Evolutionary conservation across 1,139 yeast species (phyloP), one percentile per base, ranked within the genome.

Genomic region (Chernovozyma sophiae-reginae): DNA sequence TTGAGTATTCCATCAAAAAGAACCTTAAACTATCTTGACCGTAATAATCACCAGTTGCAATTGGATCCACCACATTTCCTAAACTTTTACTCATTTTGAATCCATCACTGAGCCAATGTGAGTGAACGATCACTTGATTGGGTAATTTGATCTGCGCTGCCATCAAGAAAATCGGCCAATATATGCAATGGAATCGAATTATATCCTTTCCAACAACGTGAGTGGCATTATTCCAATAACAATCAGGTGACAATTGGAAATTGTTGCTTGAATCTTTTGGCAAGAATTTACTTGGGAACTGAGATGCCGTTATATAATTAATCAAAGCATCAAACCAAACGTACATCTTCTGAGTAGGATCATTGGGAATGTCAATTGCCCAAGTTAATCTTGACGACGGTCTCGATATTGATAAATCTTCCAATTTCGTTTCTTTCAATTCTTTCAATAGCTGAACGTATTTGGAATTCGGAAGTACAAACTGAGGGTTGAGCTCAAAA

Each of bases 251-350:
- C 19, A n/a, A 17, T 16, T 4, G 39, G 28, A 36, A 56, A 56
- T 1, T 42, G 37, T 2, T 37, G 37, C 3, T 26, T 7, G 17
- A 6, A 12, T 26, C 29, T 14, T 6, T 7, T 14, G 29, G 29
- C 11, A 26, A 11, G 11, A 26, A 26, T 16, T 26, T 26, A 6
- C 12, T 12, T 13, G 86, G 81, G 41, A 78, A 85, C 2, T 86
- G 89, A 3, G 81, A 68, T 0, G 87, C 77, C 0, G 97, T 86
- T 8, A 89, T 41, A 55, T 92, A 92, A 54, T 89, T 92, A 33
- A 86, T 71, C 37, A 92, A 69, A 0, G 99, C 99, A 61, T 92
- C 99, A 43, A 92, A 84, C 99, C 99, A 92, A 8, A 92, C 99
- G 51, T 92, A 92, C 41, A 92, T 81, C 37, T 75, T 81, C 52